phyloP scores from a whole-genome alignment of 768 basidiomycete genomes.

The Tephrocybe sp. region DNA sequence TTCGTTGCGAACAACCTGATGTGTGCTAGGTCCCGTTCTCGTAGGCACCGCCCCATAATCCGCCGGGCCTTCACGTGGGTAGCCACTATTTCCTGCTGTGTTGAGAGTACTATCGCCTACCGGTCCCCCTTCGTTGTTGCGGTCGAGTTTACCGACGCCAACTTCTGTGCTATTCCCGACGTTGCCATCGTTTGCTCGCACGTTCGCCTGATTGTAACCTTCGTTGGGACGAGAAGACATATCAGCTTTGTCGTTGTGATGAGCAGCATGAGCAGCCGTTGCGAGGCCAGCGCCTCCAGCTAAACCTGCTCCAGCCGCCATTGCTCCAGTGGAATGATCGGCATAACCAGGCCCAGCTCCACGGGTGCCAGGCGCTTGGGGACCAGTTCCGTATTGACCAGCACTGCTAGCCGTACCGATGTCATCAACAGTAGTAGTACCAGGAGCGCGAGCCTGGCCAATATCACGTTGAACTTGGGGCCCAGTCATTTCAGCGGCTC shows the following conservation, averaged over 20 bases:
- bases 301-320: background rate
- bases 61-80: background rate
- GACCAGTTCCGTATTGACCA: conserved; percentile 1
- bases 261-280: background rate
- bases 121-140: background rate
- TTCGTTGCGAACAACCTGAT: background rate
- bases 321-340: too few species aligned
- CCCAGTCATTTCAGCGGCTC: background rate
- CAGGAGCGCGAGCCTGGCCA: background rate
- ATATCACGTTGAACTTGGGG: background rate
- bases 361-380: background rate
- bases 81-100: background rate
- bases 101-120: too few species aligned
- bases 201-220: background rate
- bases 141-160: background rate
- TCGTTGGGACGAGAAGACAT: background rate
- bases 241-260: background rate
- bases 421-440: background rate
- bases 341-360: background rate
- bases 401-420: background rate
- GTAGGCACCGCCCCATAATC: background rate
- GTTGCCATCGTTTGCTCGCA: background rate
- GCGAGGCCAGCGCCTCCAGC: conserved; percentile 1
- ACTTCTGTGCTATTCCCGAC: background rate
- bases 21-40: background rate